Conservation (phyloP, 345 rosid species). For the Pistacia atlantica region DNA sequence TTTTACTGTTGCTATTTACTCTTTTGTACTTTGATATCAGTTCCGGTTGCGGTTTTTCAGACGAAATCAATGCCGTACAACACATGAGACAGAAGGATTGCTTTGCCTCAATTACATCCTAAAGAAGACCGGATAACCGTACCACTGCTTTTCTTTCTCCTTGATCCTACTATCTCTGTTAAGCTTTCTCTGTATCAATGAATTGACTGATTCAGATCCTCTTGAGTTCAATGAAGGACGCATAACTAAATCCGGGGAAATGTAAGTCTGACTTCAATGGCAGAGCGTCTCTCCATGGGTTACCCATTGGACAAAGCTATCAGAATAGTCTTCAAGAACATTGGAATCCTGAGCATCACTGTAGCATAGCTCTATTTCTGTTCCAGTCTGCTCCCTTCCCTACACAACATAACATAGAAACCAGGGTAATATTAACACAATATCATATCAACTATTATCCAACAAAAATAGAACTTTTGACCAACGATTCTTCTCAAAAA, state of each 20-base stretch:
- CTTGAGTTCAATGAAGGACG: slow-evolving; percentile 1
- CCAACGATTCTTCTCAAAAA: neutral
- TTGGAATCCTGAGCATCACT: slow-evolving; percentile 28
- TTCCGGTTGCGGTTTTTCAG: slow-evolving; percentile 18
- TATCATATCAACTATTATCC: neutral
- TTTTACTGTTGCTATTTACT: slow-evolving; percentile 47
- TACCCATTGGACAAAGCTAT: slow-evolving; percentile 85
- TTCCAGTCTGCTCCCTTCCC: slow-evolving; percentile 59
- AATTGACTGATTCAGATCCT: slow-evolving; percentile 3
- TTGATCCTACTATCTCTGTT: slow-evolving; percentile 1
- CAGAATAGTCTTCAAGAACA: slow-evolving; percentile 63
- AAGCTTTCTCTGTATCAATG: slow-evolving; percentile 19
- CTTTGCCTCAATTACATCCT: slow-evolving; percentile 10
- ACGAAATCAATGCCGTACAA: slow-evolving; percentile 17
- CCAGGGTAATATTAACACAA: slow-evolving; percentile 7
- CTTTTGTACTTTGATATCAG: slow-evolving; percentile 32
- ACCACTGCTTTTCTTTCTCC: slow-evolving; percentile 11
- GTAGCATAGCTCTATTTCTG: slow-evolving; percentile 42
- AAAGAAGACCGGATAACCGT: slow-evolving; percentile 9
- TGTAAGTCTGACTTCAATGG: slow-evolving; percentile 43
- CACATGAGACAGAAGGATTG: neutral
- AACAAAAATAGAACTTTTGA: neutral
- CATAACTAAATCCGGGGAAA: neutral
- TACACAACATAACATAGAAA: slow-evolving; percentile 31
- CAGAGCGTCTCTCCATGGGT: slow-evolving; percentile 71